Evolutionary conservation across 2,329 filamentous ascomycete genomes (phyloP).

Genomic region (Dothistroma septosporum): DNA sequence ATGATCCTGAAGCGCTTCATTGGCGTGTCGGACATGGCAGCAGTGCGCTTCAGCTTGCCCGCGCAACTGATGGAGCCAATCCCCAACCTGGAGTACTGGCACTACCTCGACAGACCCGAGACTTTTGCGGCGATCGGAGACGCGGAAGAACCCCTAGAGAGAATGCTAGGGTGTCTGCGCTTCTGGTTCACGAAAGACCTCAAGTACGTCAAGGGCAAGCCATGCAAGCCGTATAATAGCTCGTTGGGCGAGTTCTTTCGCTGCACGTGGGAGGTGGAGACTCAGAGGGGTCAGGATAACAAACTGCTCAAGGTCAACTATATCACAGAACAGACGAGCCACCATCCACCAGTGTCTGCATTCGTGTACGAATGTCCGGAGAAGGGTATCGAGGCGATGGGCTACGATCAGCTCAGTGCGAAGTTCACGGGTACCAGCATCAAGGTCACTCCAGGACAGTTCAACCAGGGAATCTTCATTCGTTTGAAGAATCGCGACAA

Average conservation of each 20-base stretch:
- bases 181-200: conserved; percentile 99
- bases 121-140: conserved; percentile 82
- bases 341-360: conserved; percentile 94
- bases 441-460: conserved; percentile 83
- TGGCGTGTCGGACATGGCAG: conserved; percentile 89
- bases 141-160: conserved; percentile 83
- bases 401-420: conserved; percentile 93
- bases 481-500: conserved; percentile 72
- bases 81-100: conserved; percentile 98
- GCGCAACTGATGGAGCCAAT: conserved; percentile 93
- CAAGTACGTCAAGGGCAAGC: conserved; percentile 98
- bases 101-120: conserved; percentile 91
- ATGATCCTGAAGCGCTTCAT: conserved; percentile 90
- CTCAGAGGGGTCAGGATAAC: conserved; percentile 36
- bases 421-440: conserved; percentile 97
- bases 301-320: conserved; percentile 76
- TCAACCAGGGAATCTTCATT: conserved; percentile 95
- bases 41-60: conserved; percentile 91
- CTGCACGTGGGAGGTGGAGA: conserved; percentile 91
- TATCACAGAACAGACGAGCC: conserved; percentile 94
- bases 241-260: conserved; percentile 96
- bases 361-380: conserved; percentile 92
- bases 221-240: conserved; percentile 98
- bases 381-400: conserved; percentile 79
- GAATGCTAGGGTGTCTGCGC: conserved; percentile 88